phyloP scores from a whole-genome alignment of 768 basidiomycete species.

The Trametes meyenii region DNA sequence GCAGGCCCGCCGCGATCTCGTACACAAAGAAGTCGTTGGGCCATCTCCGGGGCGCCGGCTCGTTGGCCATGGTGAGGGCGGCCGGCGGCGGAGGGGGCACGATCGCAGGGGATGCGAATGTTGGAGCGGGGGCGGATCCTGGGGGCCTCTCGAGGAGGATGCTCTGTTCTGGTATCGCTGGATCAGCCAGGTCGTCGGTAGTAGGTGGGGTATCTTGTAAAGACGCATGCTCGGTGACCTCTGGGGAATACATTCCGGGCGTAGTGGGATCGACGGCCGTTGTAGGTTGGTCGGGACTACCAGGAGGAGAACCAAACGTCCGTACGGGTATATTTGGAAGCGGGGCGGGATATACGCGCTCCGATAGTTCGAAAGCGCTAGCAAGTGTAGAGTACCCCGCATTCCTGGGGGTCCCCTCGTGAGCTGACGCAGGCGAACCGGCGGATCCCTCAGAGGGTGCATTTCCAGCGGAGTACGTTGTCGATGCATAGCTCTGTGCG shows the following conservation, averaged over 20 bases:
- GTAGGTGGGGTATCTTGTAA: too few relatives aligned
- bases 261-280: not conserved
- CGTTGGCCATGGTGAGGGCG: conserved; percentile 33
- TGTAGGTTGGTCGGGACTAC: not conserved
- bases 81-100: conserved; percentile 22
- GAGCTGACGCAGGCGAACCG: not conserved
- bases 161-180: too few relatives aligned
- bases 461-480: not conserved
- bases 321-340: not conserved
- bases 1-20: conserved; percentile 65
- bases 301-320: not conserved
- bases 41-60: conserved; percentile 71
- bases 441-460: not conserved
- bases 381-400: too few relatives aligned
- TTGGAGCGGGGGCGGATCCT: not conserved
- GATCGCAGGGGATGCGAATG: not conserved
- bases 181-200: too few relatives aligned
- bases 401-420: not conserved
- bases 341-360: not conserved
- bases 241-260: too few relatives aligned
- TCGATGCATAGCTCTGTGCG: not conserved
- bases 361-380: too few relatives aligned
- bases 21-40: conserved; percentile 75
- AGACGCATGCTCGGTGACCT: too few relatives aligned
- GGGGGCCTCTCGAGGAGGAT: too few relatives aligned